These are phyloP conservation scores for Lichtheimia ornata DNA, from an alignment of 371 early-diverging fungal genomes.

Conservation along the genomic window DNA sequence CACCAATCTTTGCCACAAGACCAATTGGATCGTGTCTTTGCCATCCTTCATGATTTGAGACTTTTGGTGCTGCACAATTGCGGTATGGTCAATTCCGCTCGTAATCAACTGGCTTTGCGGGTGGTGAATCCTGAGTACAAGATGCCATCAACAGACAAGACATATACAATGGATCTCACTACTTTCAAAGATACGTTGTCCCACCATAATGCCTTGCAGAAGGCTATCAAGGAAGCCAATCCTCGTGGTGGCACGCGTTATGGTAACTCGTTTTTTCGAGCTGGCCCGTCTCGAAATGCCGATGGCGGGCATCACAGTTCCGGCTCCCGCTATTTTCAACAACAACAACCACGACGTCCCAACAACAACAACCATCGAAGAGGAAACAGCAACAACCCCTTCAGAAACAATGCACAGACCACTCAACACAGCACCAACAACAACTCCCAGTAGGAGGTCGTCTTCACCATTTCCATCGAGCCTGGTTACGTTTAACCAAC, in stretches of 20 bases:
- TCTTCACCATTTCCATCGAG: background rate
- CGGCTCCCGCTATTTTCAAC: background rate
- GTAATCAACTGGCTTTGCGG: constrained; percentile 19
- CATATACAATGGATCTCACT: background rate
- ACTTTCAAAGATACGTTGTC: background rate
- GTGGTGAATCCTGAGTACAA: too few relatives aligned
- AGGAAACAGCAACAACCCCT: background rate
- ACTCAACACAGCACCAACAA: background rate
- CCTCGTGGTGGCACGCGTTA: background rate
- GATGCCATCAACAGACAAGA: too few relatives aligned
- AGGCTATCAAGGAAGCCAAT: background rate
- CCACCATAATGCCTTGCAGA: background rate
- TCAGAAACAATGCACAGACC: background rate
- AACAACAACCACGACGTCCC: background rate
- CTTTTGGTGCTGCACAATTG: constrained; percentile 5
- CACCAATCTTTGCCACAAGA: background rate
- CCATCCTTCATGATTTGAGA: constrained; percentile 13
- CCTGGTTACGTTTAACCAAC: background rate
- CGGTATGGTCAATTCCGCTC: constrained; percentile 3
- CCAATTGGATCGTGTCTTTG: background rate
- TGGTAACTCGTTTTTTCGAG: background rate
- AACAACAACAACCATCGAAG: background rate
- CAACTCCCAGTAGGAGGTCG: background rate
- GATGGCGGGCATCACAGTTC: background rate
- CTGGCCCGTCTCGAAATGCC: background rate